Evolutionary conservation across 2,329 filamentous ascomycete species (phyloP), one percentile per base, ranked within the genome.

Genomic region (Stagonosporopsis cucurbitacearum): DNA sequence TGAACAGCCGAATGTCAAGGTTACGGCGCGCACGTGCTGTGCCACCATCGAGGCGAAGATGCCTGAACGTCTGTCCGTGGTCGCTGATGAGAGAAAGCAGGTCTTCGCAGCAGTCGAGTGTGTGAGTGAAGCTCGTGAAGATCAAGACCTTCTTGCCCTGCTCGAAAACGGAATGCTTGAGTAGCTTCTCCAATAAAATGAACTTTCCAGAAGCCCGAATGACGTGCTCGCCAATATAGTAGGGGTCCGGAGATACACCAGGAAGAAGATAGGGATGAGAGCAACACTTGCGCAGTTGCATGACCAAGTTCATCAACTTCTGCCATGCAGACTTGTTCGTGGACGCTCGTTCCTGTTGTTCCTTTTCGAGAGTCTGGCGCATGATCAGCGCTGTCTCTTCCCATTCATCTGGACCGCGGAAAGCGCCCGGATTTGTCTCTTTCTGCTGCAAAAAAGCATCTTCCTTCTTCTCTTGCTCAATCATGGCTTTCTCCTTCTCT

Each of bases 331-430:
- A 73, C 49, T 71, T 75, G 40, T 39, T 57, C 20, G 39, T 45
- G 17, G 62, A 39, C 6, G 54, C 62, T 19, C 63, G 63, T 19
- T 67, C 65, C 7, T 71, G 64, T 23, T 74, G 66, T 50, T 77
- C 75, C 11, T 76, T 71, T 9, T 71, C 61, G 2, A 90, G 52
- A 90, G 97, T 79, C 94, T 96, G 76, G 91, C 93, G 83, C 92
- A 98, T 82, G 95, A 98, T 87, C 93, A 90, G 75, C 93, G 93
- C 79, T 89, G 94, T 79, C 96, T 96, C 57, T 11, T 78, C 76
- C 82, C 82, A 84, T 8, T 65, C 62, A 73, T 72, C 47, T 25
- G 48, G 30, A 4, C 46, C 50, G 6, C 43, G 50, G 23, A 45
- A 35, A 30, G 45, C 11, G 6, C 43, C 50, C 19, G 59, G 57